Evolutionary conservation across 306 rosid genomes (phyloP), one percentile per base, ranked within the genome.

Genomic region (Sphenostylis stenocarpa): DNA sequence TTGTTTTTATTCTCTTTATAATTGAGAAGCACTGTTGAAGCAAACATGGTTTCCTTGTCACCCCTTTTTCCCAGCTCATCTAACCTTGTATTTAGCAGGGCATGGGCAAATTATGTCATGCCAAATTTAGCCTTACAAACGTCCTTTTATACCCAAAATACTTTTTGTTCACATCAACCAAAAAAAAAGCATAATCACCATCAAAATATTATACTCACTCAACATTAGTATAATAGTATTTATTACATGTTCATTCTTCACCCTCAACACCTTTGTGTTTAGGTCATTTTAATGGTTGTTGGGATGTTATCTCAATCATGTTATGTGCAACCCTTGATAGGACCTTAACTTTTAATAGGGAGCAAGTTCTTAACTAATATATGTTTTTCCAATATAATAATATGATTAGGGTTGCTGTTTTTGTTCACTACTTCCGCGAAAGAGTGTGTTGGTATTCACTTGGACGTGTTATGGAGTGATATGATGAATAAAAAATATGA

Each of bases 1-100:
- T 87, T 84, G 83, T 62, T 81, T 45, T 81, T 78, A 75, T 75
- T 58, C 72, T 29, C 69, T 76, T 49, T 55, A 70, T 64, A 53
- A 73, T 75, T 60, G 48, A 61, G 45, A 43, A 26, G 2, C 47
- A 67, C 69, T 77, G 49, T 67, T 77, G 49, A 77, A 38, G 33
- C 7, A 13, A 66, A 52, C 62, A 71, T 53, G 20, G 67, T 44
- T 80, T 52, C 47, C 52, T 74, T 65, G 44, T 85, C 77, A 48
- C 69, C 75, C 31, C 4, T 43, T 77, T 44, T 16, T 4, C 52
- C 70, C 51, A 48, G 7, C 75, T 77, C 72, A 44, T 39, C 23
- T 20, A 70, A 70, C 75, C 47, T 70, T 43, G 60, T 51, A 80
- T 23, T 58, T 67, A 16, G 78, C 76, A 77, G 56, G 68, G 58